Evolutionary conservation across 2,329 filamentous ascomycete species (phyloP), one percentile per base, ranked within the genome.

Genomic region (Erysiphe pulchra): DNA sequence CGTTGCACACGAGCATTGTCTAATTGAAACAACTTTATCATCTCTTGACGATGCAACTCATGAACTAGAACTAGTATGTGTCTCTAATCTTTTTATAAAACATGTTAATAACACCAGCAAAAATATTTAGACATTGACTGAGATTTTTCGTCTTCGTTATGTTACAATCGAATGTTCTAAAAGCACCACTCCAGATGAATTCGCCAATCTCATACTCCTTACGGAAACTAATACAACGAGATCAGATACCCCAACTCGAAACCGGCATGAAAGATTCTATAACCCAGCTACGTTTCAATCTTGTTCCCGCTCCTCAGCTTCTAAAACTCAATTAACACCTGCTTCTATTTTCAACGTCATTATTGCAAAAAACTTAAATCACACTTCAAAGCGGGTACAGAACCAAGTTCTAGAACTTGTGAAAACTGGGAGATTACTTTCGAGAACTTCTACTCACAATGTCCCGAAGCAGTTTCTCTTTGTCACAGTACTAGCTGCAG

Each of bases 381-480:
- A 65, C 45, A 80, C 83, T 0, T 70, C 71, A n/a, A 68, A 73
- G 33, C 70, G 73, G 46, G 75, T 95, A 11, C 90, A 98, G 61
- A 77, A 90, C 40, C 85, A 94, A 59, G 79, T 64, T 2, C 61
- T 75, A 24, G 66, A 92, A 69, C 72, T 95, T 10, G 73, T 95
- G 47, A 77, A 82, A 45, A 81, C 78, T 0, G 77, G 74, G 48
- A 75, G 82, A 49, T 75, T 92, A 55, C 80, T 80, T 55, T 85
- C 80, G 2, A 73, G 76, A 50, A 81, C 75, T 1, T 74, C 76
- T 17, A 73, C 84, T 40, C 75, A 92, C 53, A 66, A 70, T 34
- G 78, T 80, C 0, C 84, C 85, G 0, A 77, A 75, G 56, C 70
- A 74, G 28, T 92, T 94, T 57, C 64, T 94, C 24, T 76, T 94